Base-by-base conservation (phyloP, 352 stramenopile species). In the Globisporangium irregulare region DNA sequence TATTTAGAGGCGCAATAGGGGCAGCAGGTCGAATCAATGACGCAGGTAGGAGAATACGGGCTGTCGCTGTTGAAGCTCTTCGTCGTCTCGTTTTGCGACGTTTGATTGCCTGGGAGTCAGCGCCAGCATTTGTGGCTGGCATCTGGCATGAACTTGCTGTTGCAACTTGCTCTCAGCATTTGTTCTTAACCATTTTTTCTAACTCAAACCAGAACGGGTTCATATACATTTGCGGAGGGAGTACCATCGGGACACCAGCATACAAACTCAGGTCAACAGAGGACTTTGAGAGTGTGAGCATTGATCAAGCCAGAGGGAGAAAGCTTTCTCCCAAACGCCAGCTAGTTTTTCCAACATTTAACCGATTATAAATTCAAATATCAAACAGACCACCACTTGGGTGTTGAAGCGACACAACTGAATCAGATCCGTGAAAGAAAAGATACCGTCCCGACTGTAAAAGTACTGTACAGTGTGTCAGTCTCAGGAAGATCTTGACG, bases 341-440 rank as follows among this genome's bases (percentile, higher is more conserved):
- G 38, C 14, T 46, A 12, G 38, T 24, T 18, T 46, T 46, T 46
- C 10, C 38, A 46, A 46, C 10, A 46, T 46, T 46, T 46, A 46
- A 18, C 38, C 10, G 2, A 46, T 5, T 5, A 15, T 18, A 46
- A 5, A 46, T 46, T 18, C 46, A 12, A 29, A 5, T 56, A 56
- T 58, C 51, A 58, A 24, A 32, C 7, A n/a, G 24, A 58, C 51
- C 51, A 58, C 10, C 51, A 58, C 51, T 58, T 9, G 12, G 29
- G 8, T 32, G 29, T 18, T 22, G 9, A 46, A 46, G 10, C 10
- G 38, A 38, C 8, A 38, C 50, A 22, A 4, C 6, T 24, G 51
- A 58, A 14, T 58, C 51, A 34, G 10, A 58, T 34, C 20, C 10
- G 51, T 58, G 51, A 12, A 34, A 58, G 51, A 58, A 58, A 58